Conservation (phyloP, 2,329 filamentous ascomycete genomes). For the Ustulina deusta region DNA sequence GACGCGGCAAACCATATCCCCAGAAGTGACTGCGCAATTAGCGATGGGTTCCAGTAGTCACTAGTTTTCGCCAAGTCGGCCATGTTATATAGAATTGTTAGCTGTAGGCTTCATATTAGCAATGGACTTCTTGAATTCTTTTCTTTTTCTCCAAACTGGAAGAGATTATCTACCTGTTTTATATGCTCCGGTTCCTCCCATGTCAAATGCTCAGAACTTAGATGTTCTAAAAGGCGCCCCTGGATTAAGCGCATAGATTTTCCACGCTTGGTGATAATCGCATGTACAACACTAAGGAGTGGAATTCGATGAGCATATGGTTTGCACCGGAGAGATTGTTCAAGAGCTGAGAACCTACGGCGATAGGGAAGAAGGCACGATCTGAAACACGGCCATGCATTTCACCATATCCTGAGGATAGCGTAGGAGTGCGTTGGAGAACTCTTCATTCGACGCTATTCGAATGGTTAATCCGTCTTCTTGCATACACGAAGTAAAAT, state of each 20-base stretch:
- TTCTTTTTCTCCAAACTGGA: too few species aligned
- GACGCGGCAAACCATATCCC: slow-evolving; percentile 12
- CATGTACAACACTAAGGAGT: not conserved
- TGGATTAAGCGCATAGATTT: not conserved
- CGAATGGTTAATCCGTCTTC: not conserved
- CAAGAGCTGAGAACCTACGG: not conserved
- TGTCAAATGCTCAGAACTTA: not conserved
- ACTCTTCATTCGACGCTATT: not conserved
- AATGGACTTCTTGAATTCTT: too few species aligned
- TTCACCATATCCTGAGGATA: not conserved
- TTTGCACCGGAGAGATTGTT: not conserved
- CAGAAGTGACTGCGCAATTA: not conserved
- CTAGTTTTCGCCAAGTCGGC: not conserved
- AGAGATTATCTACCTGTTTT: not conserved
- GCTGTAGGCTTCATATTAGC: not conserved
- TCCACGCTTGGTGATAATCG: not conserved
- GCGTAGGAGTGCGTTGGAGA: not conserved
- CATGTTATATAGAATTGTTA: slow-evolving; percentile 2
- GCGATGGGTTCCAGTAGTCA: slow-evolving; percentile 4
- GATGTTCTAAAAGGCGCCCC: not conserved
- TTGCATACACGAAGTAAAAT: too few species aligned
- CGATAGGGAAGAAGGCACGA: not conserved
- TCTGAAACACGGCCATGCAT: not conserved
- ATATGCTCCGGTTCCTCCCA: not conserved
- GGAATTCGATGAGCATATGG: not conserved